Percentiles rank a stretch among this genome's conserved stretches.
phyloP scores from a whole-genome alignment of 352 stramenopile species.

The Globisporangium iwayamae region DNA sequence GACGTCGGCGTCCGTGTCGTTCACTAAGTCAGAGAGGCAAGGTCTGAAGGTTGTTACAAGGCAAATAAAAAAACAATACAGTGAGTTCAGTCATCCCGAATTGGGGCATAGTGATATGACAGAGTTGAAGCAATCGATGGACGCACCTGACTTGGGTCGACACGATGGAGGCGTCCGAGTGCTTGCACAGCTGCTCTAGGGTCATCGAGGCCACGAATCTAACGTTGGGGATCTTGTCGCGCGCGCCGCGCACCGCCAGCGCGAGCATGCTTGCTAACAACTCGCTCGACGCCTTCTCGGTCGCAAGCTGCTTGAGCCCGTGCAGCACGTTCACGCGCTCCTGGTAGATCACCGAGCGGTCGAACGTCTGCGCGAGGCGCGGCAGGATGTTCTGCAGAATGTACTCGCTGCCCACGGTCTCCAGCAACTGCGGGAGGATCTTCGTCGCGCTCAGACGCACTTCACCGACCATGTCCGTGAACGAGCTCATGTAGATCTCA shows the following conservation, averaged over 20 bases:
- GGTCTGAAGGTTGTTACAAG: slow-evolving; percentile 30
- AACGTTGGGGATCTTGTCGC: slow-evolving; percentile 88
- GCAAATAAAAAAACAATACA: background rate
- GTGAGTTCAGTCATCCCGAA: background rate
- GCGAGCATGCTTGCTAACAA: slow-evolving; percentile 58
- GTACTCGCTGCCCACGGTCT: slow-evolving; percentile 78
- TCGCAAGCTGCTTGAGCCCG: slow-evolving; percentile 66
- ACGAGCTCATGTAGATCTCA: slow-evolving; percentile 87
- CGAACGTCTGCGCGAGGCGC: slow-evolving; percentile 74
- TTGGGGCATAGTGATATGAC: background rate
- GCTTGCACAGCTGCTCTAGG: slow-evolving; percentile 81
- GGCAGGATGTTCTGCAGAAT: slow-evolving; percentile 83
- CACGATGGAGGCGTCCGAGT: slow-evolving; percentile 63
- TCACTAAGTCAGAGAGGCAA: slow-evolving; percentile 71
- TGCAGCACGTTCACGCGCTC: slow-evolving; percentile 85
- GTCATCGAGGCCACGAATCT: slow-evolving; percentile 86
- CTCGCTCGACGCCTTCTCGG: slow-evolving; percentile 70
- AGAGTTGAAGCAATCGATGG: background rate
- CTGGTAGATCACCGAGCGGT: slow-evolving; percentile 85
- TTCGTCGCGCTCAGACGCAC: slow-evolving; percentile 92
- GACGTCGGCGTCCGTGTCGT: slow-evolving; percentile 78
- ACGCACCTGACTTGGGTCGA: slow-evolving; percentile 71
- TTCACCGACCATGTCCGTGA: slow-evolving; percentile 93
- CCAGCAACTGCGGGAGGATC: slow-evolving; percentile 70
- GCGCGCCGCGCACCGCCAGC: slow-evolving; percentile 66